phyloP scores from a whole-genome alignment of 768 basidiomycete species.

The Steccherinum ochraceum region DNA sequence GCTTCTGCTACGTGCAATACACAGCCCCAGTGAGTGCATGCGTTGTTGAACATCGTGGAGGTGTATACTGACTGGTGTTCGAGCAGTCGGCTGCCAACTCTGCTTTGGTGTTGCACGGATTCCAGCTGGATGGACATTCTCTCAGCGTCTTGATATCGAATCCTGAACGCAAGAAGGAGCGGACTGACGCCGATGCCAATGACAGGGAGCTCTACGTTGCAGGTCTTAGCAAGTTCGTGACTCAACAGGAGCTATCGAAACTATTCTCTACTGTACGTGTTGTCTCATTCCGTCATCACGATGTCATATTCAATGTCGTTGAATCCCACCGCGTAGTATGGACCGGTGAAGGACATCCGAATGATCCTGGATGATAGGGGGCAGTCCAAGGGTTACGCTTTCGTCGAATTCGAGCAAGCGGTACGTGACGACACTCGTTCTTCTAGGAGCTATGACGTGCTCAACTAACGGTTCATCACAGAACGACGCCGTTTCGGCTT shows the following conservation, averaged over 20 bases:
- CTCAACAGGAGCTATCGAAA: constrained; percentile 68
- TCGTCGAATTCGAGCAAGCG: constrained; percentile 84
- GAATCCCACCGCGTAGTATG: constrained; percentile 49
- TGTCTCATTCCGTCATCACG: background rate
- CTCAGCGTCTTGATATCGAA: constrained; percentile 85
- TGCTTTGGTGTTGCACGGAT: constrained; percentile 76
- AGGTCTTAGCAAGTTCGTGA: constrained; percentile 74
- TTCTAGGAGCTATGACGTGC: background rate
- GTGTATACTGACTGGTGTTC: background rate
- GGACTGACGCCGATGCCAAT: constrained; percentile 84
- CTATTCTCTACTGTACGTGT: constrained; percentile 68
- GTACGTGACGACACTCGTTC: constrained; percentile 34
- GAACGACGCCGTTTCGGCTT: constrained; percentile 64
- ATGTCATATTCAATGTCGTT: background rate
- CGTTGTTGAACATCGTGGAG: background rate
- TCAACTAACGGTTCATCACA: constrained; percentile 29
- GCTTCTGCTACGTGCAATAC: constrained; percentile 95
- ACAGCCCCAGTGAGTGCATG: constrained; percentile 61
- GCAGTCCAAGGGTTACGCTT: constrained; percentile 79
- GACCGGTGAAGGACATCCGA: constrained; percentile 74
- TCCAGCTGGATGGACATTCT: constrained; percentile 61
- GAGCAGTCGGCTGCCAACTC: constrained; percentile 57
- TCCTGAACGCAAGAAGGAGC: constrained; percentile 80
- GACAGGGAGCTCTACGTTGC: constrained; percentile 85
- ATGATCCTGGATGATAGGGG: constrained; percentile 69